phyloP scores from a whole-genome alignment of 1,139 yeast genomes.

The Geotrichum reessii region DNA sequence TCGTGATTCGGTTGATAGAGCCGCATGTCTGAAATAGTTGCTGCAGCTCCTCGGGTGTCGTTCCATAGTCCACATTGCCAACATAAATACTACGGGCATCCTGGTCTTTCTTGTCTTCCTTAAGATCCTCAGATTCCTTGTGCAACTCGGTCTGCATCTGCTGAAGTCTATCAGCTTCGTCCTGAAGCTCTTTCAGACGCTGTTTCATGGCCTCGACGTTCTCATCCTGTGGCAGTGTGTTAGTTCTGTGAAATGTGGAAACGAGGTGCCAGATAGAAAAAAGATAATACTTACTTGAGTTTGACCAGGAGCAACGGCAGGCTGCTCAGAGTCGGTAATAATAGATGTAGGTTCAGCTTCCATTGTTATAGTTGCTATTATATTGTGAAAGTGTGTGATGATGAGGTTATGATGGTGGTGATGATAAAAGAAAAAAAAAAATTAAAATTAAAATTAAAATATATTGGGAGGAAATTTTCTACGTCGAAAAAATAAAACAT shows the following conservation, averaged over 20 bases:
- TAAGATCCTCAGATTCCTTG: constrained; percentile 40
- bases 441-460: not conserved
- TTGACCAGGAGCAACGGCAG: not conserved
- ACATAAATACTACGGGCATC: constrained; percentile 82
- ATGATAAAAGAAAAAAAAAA: not conserved
- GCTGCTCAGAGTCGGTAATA: not conserved
- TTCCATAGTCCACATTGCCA: constrained; percentile 77
- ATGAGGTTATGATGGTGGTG: not conserved
- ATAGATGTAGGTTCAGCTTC: not conserved
- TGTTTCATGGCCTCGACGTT: constrained; percentile 33
- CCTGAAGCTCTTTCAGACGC: constrained; percentile 43
- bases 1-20: constrained; percentile 75
- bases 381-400: not conserved
- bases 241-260: not conserved
- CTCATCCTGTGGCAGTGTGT: constrained; percentile 9
- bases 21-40: constrained; percentile 73
- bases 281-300: not conserved
- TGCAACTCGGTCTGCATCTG: constrained; percentile 49
- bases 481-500: not conserved
- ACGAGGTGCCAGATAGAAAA: not conserved
- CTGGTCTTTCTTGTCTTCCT: constrained; percentile 50
- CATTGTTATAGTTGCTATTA: not conserved
- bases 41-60: constrained; percentile 78
- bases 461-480: not conserved
- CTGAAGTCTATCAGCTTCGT: constrained; percentile 50